Percentiles rank a stretch among this genome's conserved stretches.
These are phyloP conservation scores for Tetrahymena borealis DNA, from an alignment of 73 alveolate genomes.

Conservation along the genomic window DNA sequence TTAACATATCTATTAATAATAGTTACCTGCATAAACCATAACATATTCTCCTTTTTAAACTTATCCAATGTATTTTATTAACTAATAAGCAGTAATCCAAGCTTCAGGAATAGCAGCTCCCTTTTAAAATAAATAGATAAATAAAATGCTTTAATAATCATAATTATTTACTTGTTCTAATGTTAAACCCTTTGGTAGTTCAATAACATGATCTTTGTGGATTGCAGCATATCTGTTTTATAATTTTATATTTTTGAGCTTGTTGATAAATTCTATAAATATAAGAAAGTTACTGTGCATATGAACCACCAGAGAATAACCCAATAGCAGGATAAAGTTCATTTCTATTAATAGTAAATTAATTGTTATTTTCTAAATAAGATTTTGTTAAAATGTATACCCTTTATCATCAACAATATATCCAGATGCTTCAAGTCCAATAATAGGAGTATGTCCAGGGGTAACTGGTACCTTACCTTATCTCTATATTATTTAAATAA, in stretches of 20 bases:
- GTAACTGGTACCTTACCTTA: constrained; percentile 51
- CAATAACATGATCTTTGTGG: constrained; percentile 26
- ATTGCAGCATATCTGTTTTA: constrained; percentile 8
- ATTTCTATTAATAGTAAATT: constrained; percentile 1
- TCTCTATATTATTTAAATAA: neutral
- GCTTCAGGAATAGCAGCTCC: constrained; percentile 63
- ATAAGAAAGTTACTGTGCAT: constrained; percentile 23
- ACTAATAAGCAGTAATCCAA: constrained; percentile 55
- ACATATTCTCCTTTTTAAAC: constrained; percentile 27
- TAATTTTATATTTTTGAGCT: neutral
- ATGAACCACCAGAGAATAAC: constrained; percentile 57
- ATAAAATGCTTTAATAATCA: neutral
- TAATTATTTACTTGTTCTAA: constrained; percentile 20
- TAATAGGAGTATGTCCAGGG: constrained; percentile 45
- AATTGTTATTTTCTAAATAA: constrained; percentile 1
- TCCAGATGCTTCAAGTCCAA: constrained; percentile 56
- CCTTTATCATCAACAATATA: constrained; percentile 23
- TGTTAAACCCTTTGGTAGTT: constrained; percentile 36
- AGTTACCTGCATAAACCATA: constrained; percentile 39
- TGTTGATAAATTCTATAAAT: no score
- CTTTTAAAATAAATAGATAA: neutral
- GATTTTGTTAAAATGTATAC: neutral
- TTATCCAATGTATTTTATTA: constrained; percentile 22
- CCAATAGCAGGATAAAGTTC: constrained; percentile 35
- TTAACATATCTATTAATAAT: neutral